phyloP scores from a whole-genome alignment of 352 stramenopile species.

The Pythium oligandrum region DNA sequence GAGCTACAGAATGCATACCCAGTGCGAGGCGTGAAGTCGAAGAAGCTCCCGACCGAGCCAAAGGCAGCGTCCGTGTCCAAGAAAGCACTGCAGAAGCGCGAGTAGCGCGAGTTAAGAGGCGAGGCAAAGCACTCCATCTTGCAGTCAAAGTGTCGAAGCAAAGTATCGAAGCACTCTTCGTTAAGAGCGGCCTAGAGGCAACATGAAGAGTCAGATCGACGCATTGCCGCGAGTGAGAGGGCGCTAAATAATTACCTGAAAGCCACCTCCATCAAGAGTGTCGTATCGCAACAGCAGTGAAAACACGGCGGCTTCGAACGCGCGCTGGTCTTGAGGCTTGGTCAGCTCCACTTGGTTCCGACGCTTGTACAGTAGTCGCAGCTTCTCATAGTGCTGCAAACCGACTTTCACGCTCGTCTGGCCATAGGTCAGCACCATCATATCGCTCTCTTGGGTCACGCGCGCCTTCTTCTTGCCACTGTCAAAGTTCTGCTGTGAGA shows the following conservation, averaged over 20 bases:
- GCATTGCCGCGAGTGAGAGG: neutral
- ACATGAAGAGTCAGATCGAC: conserved; percentile 4
- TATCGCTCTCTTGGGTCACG: conserved; percentile 26
- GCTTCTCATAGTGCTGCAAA: conserved; percentile 78
- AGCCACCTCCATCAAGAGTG: conserved; percentile 89
- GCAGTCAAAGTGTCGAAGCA: conserved; percentile 89
- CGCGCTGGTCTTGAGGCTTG: conserved; percentile 18
- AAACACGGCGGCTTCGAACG: conserved; percentile 82
- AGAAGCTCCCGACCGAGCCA: conserved; percentile 91
- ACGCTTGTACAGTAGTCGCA: conserved; percentile 75
- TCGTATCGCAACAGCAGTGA: conserved; percentile 90
- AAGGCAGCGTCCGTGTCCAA: conserved; percentile 86
- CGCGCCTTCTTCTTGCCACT: conserved; percentile 9
- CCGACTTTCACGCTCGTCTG: conserved; percentile 78
- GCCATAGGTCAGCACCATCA: conserved; percentile 58
- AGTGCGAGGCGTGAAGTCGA: conserved; percentile 83
- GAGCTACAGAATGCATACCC: conserved; percentile 30
- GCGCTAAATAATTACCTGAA: conserved; percentile 53
- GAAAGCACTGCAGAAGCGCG: conserved; percentile 88
- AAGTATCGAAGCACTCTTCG: conserved; percentile 89
- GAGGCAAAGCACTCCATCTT: conserved; percentile 93
- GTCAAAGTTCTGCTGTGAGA: conserved; percentile 18
- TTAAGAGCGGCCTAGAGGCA: conserved; percentile 66
- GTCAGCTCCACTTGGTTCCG: conserved; percentile 24
- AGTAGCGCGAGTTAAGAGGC: conserved; percentile 92